A percentile compares a stretch with the other conserved stretches of the same genome.
phyloP scores from a whole-genome alignment of 495 filamentous ascomycete species.

The Entonaema liquescens region DNA sequence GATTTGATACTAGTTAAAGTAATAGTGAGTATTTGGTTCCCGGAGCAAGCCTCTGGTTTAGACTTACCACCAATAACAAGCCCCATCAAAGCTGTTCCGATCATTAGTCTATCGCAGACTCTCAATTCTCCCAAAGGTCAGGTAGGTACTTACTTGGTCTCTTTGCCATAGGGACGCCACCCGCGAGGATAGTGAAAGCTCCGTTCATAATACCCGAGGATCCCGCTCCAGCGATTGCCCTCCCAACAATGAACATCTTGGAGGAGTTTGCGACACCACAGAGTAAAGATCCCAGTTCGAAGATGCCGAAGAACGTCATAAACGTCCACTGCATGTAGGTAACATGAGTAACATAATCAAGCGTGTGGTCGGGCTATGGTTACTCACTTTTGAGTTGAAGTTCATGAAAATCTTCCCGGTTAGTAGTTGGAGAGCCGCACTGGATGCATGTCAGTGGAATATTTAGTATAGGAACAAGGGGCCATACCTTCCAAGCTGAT shows the following conservation, averaged over 20 bases:
- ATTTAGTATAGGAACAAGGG: not conserved
- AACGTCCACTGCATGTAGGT: constrained; percentile 46
- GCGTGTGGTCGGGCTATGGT: not conserved
- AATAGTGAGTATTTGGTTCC: not conserved
- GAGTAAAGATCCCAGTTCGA: constrained; percentile 58
- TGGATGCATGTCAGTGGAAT: not conserved
- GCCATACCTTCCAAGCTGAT: constrained; percentile 39
- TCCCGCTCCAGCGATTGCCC: constrained; percentile 60
- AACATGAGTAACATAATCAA: not conserved
- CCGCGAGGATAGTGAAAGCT: constrained; percentile 56
- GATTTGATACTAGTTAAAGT: not conserved
- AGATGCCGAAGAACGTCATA: constrained; percentile 49
- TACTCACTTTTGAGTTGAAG: not conserved
- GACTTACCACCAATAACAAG: not conserved
- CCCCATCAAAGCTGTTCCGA: not conserved
- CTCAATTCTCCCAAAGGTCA: not conserved
- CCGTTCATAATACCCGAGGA: constrained; percentile 57
- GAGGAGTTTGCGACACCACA: constrained; percentile 59
- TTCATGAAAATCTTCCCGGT: not conserved
- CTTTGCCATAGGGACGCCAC: constrained; percentile 11
- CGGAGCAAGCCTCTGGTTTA: not conserved
- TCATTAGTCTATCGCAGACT: not conserved
- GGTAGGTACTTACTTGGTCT: not conserved
- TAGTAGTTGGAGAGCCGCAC: not conserved
- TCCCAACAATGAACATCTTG: constrained; percentile 57